phyloP scores from a whole-genome alignment of 2,329 filamentous ascomycete species.

The Magnaporthiopsis incrustans region DNA sequence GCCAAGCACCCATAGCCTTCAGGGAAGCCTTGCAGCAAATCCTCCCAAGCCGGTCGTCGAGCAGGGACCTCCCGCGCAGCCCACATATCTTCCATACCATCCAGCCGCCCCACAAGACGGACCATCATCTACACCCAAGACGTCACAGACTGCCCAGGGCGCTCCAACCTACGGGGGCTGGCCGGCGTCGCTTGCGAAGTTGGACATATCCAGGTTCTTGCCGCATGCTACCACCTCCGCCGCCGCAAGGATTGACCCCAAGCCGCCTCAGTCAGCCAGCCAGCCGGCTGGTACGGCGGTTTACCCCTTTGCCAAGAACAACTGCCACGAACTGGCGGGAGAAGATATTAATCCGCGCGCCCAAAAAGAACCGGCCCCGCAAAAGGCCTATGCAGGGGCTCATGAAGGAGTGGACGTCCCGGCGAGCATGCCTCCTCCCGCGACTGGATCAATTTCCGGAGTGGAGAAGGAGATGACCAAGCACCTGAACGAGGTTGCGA shows the following conservation, averaged over 20 bases:
- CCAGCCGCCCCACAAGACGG: no score
- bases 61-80: no score
- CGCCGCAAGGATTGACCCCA: background rate
- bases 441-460: background rate
- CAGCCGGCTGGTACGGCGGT: no score
- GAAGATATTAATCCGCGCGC: background rate
- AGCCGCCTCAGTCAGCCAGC: no score
- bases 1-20: no score
- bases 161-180: background rate
- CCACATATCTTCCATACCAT: no score
- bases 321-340: background rate
- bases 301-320: background rate
- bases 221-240: background rate
- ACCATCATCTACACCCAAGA: background rate
- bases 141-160: background rate
- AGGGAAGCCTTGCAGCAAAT: no score
- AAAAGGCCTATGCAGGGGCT: background rate
- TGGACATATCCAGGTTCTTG: background rate
- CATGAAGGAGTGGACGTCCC: no score
- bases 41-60: no score
- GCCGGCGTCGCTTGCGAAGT: background rate
- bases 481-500: no score
- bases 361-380: no score
- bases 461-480: background rate
- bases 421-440: no score